Conservation (phyloP, 768 basidiomycete species). For the Lentinula sp. region DNA sequence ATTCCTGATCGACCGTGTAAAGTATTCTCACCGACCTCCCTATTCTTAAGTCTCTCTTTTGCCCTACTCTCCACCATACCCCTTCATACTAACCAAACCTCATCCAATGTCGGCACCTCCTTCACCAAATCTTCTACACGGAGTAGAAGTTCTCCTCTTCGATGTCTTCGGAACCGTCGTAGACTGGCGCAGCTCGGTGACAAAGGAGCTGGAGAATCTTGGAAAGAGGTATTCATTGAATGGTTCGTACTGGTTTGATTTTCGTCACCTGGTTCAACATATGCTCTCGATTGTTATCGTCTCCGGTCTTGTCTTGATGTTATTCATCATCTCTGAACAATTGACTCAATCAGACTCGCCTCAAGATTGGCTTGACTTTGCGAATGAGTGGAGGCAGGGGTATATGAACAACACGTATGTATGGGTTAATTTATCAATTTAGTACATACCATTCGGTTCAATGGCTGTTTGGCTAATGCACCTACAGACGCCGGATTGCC, state of each 20-base stretch:
- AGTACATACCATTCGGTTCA: too few relatives aligned
- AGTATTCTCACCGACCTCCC: too few relatives aligned
- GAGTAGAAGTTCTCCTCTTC: slow-evolving; percentile 24
- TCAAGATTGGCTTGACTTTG: slow-evolving; percentile 42
- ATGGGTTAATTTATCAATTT: slow-evolving; percentile 9
- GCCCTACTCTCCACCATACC: too few relatives aligned
- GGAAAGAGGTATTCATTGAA: slow-evolving; percentile 20
- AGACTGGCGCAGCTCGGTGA: slow-evolving; percentile 27
- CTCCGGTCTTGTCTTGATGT: too few relatives aligned
- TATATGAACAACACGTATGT: slow-evolving; percentile 41
- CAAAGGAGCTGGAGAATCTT: slow-evolving; percentile 22
- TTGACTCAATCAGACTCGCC: neutral
- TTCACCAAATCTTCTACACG: slow-evolving; percentile 1
- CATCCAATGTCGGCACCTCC: too few relatives aligned
- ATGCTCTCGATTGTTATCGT: too few relatives aligned
- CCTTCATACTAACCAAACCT: too few relatives aligned
- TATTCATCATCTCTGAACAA: neutral
- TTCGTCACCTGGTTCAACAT: neutral
- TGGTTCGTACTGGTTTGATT: slow-evolving; percentile 11
- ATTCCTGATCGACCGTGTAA: too few relatives aligned
- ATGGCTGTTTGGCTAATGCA: neutral
- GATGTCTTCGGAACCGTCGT: slow-evolving; percentile 29
- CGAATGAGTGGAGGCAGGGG: slow-evolving; percentile 49
- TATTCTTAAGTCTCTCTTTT: too few relatives aligned
- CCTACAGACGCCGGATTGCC: slow-evolving; percentile 34